Base-by-base conservation (phyloP, 169 alveolate genomes). In the Plasmodium malariae region DNA sequence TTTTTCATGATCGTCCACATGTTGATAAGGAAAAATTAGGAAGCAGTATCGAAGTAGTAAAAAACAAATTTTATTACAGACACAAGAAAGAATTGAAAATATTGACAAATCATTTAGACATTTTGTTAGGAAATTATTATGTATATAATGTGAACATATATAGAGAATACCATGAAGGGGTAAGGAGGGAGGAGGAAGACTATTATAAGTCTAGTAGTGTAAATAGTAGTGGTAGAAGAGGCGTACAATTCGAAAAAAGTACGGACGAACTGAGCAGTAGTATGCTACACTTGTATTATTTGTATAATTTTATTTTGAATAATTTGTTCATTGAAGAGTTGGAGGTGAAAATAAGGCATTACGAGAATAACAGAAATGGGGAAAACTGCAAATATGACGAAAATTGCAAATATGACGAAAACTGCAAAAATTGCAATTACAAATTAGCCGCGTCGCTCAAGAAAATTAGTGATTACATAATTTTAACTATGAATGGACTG, bases 41-140 rank as follows among this genome's bases (percentile, higher is more conserved):
- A n/a, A 59, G 11, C 14, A 19, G 36, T 26, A 59, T 19, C 5
- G 17, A 11, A 5, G 69, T 24, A 59, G 26, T 21, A 59, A 49
- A 37, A 9, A 78, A 49, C 7, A 40, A 63, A 11, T 62, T 78
- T 24, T 71, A 30, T 21, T 65, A 67, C 45, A 63, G 90, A 6
- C 90, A 80, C 54, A 67, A 49, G 24, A 80, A 67, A 57, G 90
- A 80, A 37, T 30, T 80, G 51, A 24, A 80, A 19, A 43, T 80
- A 21, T 67, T 80, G 32, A 49, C 67, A 40, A 63, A 80, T 17
- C 90, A 80, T 80, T 80, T 80, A 30, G 90, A 80, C 19, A 45
- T 80, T 7, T 40, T 80, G 14, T 6, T 80, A 14, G 90, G 90
- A 21, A 55, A 43, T 68, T 80, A 80, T 43, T 32, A 32, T 21